phyloP scores from a whole-genome alignment of 257 asterid species.

The Solanum chmielewskii region DNA sequence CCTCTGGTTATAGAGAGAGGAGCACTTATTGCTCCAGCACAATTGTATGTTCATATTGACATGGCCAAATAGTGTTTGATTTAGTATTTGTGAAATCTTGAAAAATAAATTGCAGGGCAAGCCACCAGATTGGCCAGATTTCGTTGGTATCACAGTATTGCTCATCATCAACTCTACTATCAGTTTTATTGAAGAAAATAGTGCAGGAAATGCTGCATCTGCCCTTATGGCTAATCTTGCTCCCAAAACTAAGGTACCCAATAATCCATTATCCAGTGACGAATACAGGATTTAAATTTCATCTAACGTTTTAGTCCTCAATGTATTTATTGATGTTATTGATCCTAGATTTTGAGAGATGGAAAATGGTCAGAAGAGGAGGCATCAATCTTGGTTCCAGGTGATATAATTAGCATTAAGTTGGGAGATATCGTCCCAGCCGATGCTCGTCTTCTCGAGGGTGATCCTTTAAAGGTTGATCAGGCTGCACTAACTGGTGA shows the following conservation, averaged over 20 bases:
- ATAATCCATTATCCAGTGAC: not conserved
- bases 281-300: not conserved
- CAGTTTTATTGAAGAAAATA: constrained; percentile 73
- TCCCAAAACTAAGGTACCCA: constrained; percentile 66
- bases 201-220: constrained; percentile 87
- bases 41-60: not conserved
- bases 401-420: constrained; percentile 79
- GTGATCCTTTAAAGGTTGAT: constrained; percentile 84
- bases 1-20: not conserved
- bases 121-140: constrained; percentile 80
- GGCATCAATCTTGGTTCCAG: constrained; percentile 78
- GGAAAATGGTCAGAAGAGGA: constrained; percentile 80
- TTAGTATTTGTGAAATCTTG: not conserved
- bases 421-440: constrained; percentile 89
- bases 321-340: not conserved
- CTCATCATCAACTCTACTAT: constrained; percentile 73
- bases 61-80: not conserved
- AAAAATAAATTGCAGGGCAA: constrained; percentile 29
- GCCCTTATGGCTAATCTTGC: constrained; percentile 94
- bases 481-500: constrained; percentile 88
- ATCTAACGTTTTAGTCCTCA: not conserved
- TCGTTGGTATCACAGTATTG: constrained; percentile 48
- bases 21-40: not conserved
- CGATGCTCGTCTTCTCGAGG: constrained; percentile 87
- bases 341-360: constrained; percentile 60